phyloP scores from a whole-genome alignment of 441 rosid genomes.

The Arabidopsis hybrid region DNA sequence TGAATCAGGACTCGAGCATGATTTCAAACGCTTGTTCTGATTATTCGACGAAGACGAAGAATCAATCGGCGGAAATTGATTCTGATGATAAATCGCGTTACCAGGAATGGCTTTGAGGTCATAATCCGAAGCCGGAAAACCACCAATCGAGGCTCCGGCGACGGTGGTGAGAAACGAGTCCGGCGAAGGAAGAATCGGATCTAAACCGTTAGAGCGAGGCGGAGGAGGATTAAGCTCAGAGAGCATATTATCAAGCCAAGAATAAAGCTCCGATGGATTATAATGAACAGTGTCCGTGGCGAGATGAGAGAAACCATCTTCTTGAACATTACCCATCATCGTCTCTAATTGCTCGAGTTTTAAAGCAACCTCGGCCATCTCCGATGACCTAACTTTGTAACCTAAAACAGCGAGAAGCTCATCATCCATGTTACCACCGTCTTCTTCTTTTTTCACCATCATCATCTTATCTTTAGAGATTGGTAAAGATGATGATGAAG shows the following conservation, averaged over 20 bases:
- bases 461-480: slow-evolving; percentile 52
- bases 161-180: slow-evolving; percentile 44
- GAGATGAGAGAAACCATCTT: slow-evolving; percentile 66
- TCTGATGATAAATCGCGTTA: slow-evolving; percentile 54
- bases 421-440: slow-evolving; percentile 75
- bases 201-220: slow-evolving; percentile 2
- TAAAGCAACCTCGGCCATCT: slow-evolving; percentile 87
- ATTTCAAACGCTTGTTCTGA: slow-evolving; percentile 56
- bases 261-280: slow-evolving; percentile 73
- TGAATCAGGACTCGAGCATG: slow-evolving; percentile 46
- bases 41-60: slow-evolving; percentile 37
- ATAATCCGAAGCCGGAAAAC: slow-evolving; percentile 56
- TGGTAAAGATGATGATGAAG: slow-evolving; percentile 18
- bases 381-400: slow-evolving; percentile 76
- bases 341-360: slow-evolving; percentile 85
- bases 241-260: slow-evolving; percentile 72
- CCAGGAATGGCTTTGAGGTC: slow-evolving; percentile 86
- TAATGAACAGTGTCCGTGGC: slow-evolving; percentile 69
- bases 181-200: slow-evolving; percentile 23
- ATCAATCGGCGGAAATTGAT: slow-evolving; percentile 30
- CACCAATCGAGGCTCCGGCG: slow-evolving; percentile 41
- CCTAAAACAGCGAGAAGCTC: slow-evolving; percentile 82
- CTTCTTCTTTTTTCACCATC: slow-evolving; percentile 49
- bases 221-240: slow-evolving; percentile 58
- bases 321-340: slow-evolving; percentile 62